Conservation (phyloP, 116 monocot genomes). For the Zostera marina region DNA sequence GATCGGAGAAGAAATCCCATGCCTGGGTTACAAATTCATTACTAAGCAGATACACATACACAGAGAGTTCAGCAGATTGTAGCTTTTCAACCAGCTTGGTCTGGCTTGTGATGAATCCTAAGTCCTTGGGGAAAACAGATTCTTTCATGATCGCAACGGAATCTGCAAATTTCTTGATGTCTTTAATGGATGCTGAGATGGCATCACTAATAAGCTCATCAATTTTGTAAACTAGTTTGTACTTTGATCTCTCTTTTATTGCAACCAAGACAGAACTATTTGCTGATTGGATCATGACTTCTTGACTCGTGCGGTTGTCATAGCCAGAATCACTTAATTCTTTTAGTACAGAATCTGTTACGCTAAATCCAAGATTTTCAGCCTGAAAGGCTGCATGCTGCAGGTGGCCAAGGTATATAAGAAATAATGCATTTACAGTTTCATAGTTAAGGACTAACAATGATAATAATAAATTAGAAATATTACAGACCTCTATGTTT, state of each 20-base stretch:
- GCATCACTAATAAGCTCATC: constrained; percentile 36
- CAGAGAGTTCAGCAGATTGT: constrained; percentile 31
- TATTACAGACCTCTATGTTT: constrained; percentile 10
- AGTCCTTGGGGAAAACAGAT: constrained; percentile 38
- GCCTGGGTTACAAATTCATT: constrained; percentile 74
- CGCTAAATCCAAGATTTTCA: constrained; percentile 31
- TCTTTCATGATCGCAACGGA: constrained; percentile 37
- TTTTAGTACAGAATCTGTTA: constrained; percentile 35
- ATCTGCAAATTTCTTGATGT: constrained; percentile 55
- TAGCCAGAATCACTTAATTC: constrained; percentile 34
- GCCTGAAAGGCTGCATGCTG: constrained; percentile 65
- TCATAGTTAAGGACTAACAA: not conserved
- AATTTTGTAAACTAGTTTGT: constrained; percentile 57
- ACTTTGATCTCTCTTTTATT: constrained; percentile 39
- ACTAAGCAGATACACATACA: constrained; percentile 41
- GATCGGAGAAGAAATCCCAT: constrained; percentile 82
- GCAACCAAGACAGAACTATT: constrained; percentile 60
- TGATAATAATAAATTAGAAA: not conserved
- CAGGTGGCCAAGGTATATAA: not conserved
- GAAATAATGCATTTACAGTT: not conserved
- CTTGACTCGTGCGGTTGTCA: constrained; percentile 28
- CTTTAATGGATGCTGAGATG: constrained; percentile 30
- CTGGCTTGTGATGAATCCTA: constrained; percentile 19
- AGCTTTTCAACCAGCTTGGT: constrained; percentile 33
- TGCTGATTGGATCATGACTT: constrained; percentile 53